Percentiles rank a stretch among this genome's conserved stretches.
Conservation (phyloP, 176 grass and related monocot genomes). For the Hsuehochloa calcarea region DNA sequence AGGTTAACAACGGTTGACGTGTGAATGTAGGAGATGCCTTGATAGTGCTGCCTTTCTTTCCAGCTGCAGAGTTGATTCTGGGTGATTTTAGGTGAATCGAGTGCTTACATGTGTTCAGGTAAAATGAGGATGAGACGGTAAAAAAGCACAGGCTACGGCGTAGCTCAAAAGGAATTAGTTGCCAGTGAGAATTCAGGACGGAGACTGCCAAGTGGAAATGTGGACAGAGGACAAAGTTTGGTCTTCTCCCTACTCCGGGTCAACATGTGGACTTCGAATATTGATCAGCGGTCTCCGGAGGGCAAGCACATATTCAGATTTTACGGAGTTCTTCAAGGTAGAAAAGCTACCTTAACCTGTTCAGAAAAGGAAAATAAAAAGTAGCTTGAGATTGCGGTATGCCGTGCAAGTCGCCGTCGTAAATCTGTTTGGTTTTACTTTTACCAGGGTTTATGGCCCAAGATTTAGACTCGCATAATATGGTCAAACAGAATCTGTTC, state of each 20-base stretch:
- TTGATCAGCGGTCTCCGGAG: not conserved
- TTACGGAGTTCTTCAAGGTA: not conserved
- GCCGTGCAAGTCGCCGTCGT: not conserved
- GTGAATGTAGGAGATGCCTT: too few species aligned
- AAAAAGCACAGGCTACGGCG: not conserved
- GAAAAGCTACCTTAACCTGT: not conserved
- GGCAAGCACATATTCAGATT: not conserved
- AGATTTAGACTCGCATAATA: not conserved
- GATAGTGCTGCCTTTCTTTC: too few species aligned
- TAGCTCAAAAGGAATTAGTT: not conserved
- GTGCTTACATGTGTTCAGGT: not conserved
- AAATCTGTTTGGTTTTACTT: not conserved
- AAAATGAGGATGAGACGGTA: not conserved
- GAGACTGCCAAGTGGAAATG: not conserved
- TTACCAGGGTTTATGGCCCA: not conserved
- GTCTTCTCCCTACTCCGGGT: not conserved
- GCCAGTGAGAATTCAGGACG: not conserved
- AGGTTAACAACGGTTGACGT: too few species aligned
- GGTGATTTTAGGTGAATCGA: too few species aligned
- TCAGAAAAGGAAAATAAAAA: not conserved
- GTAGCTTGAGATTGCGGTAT: not conserved
- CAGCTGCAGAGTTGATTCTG: too few species aligned
- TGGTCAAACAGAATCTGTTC: not conserved
- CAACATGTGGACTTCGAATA: not conserved
- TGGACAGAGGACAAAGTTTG: not conserved